Base-by-base conservation (phyloP, 176 grass and related monocot species). In the Neostapfia colusana region DNA sequence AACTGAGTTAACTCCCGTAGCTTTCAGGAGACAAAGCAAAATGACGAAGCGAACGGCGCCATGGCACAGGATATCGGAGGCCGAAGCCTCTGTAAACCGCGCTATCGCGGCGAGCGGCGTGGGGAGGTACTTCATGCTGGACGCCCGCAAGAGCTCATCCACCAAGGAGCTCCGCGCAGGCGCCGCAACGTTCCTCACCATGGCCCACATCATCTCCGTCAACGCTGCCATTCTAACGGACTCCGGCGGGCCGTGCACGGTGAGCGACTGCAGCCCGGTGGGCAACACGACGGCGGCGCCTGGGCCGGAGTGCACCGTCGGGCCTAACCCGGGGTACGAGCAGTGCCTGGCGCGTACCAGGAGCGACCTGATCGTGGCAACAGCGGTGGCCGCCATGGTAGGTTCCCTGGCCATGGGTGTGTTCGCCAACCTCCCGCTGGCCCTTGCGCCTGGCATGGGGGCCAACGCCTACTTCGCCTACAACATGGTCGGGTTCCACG, bases 181-280 rank as follows among this genome's bases (percentile, higher is more conserved):
- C 36, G 77, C 84, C 9, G 70, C 83, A 42, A 92, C 90, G 58
- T 92, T 92, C 75, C 76, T 92, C 63, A 92, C 90, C 65, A 89
- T 92, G 90, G 86, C 86, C 0, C 89, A 92, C 79, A 86, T 92
- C 71, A 68, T 92, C 66, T 89, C 90, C 53, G 86, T 92, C 66
- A 92, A 92, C 81, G 86, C 90, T 1, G 71, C 80, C 43, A 24
- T 92, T 63, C 83, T 92, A 18, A 86, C 90, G 0, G 90, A 92
- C 83, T 92, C 86, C 8, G 90, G 90, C 25, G 86, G 86, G 3
- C 79, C 86, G 6, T 92, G 90, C 76, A 86, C 83, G 9, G 78
- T 28, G 68, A 17, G 2, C 10, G 78, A 91, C 83, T 91, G 89
- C 79, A 61, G 45, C 1, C 53, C 82, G 13, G 62, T 45, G 40